These are phyloP conservation scores for Colletotrichum navitas DNA, from an alignment of 2,329 filamentous ascomycete species.

Conservation along the genomic window DNA sequence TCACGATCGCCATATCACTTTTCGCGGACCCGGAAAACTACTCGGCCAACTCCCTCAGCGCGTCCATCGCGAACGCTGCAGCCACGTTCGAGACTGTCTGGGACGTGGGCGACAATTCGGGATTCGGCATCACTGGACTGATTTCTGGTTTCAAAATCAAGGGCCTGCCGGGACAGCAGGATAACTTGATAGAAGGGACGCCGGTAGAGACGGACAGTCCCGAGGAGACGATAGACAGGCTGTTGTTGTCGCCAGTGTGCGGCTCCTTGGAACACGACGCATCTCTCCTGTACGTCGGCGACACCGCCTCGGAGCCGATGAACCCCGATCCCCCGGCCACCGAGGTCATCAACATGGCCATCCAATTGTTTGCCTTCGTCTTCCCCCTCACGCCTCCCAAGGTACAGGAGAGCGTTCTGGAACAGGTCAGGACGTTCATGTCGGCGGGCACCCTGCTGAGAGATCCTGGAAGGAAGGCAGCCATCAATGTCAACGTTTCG, in stretches of 20 bases:
- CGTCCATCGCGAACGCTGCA: slow-evolving; percentile 90
- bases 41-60: slow-evolving; percentile 84
- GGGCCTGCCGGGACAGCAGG: slow-evolving; percentile 77
- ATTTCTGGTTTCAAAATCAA: slow-evolving; percentile 82
- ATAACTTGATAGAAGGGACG: slow-evolving; percentile 59
- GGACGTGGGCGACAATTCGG: slow-evolving; percentile 94
- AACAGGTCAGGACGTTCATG: slow-evolving; percentile 93
- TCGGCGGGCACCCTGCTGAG: slow-evolving; percentile 83
- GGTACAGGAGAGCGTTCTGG: slow-evolving; percentile 94
- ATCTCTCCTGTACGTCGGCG: slow-evolving; percentile 78
- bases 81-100: slow-evolving; percentile 93
- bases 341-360: slow-evolving; percentile 93
- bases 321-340: slow-evolving; percentile 85
- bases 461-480: slow-evolving; percentile 88
- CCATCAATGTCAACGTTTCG: slow-evolving; percentile 91
- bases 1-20: slow-evolving; percentile 89
- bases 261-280: slow-evolving; percentile 92
- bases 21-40: slow-evolving; percentile 96
- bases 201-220: slow-evolving; percentile 67
- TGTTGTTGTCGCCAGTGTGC: slow-evolving; percentile 79
- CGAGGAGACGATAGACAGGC: slow-evolving; percentile 73
- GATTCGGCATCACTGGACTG: slow-evolving; percentile 91
- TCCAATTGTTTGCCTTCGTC: slow-evolving; percentile 91
- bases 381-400: slow-evolving; percentile 90
- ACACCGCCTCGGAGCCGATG: slow-evolving; percentile 56